A percentile compares a stretch with the other conserved stretches of the same genome.
Evolutionary conservation across 2,329 filamentous ascomycete genomes (phyloP).

Genomic region (Fonsecaea pugnacius): DNA sequence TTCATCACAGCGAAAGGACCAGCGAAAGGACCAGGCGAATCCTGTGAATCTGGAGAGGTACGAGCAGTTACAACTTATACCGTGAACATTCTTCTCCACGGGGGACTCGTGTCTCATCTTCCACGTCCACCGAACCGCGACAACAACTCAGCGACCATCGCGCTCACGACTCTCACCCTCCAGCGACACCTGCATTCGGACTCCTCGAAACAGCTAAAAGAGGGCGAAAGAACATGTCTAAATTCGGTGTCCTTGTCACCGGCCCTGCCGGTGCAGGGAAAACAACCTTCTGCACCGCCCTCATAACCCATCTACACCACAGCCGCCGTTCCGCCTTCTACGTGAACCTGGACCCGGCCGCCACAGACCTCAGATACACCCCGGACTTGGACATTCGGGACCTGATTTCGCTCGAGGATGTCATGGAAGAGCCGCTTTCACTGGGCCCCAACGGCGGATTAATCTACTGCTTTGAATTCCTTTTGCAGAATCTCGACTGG

Average conservation of each 20-base stretch:
- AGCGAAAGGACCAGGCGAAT: background rate
- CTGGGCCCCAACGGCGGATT: constrained; percentile 90
- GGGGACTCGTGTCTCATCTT: background rate
- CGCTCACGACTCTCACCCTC: background rate
- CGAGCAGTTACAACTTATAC: background rate
- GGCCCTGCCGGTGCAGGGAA: constrained; percentile 95
- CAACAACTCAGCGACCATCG: background rate
- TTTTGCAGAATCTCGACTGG: constrained; percentile 93
- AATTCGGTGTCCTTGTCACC: constrained; percentile 94
- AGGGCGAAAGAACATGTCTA: constrained; percentile 67
- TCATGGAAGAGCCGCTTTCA: constrained; percentile 88
- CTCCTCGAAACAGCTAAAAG: background rate
- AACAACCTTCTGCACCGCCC: constrained; percentile 91
- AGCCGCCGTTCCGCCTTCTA: constrained; percentile 95
- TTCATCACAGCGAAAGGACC: background rate
- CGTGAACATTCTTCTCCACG: background rate
- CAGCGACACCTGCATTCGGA: background rate
- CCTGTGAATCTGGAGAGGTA: background rate
- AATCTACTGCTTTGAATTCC: constrained; percentile 95
- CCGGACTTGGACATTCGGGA: constrained; percentile 96
- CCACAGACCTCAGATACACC: constrained; percentile 86
- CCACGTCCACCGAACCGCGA: background rate
- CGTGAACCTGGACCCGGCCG: constrained; percentile 96
- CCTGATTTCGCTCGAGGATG: constrained; percentile 88
- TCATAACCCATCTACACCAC: constrained; percentile 90